Evolutionary conservation across 768 basidiomycete genomes (phyloP), one percentile per base, ranked within the genome.

Genomic region (Amylocystis lapponica): DNA sequence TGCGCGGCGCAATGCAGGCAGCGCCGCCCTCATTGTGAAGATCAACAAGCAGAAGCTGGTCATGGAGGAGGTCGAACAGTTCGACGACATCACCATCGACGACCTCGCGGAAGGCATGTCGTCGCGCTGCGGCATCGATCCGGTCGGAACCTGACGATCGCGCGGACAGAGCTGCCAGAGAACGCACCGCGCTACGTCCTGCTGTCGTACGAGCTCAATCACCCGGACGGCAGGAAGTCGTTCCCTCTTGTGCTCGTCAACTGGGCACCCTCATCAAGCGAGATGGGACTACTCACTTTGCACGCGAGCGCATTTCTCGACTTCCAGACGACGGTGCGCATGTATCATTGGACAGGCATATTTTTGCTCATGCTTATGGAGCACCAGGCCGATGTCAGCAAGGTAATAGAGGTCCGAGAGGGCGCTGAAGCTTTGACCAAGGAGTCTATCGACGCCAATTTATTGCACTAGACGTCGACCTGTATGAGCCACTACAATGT

Each of bases 161-260:
- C n/a, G n/a, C n/a, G n/a, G n/a, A n/a, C 53, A 94, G 93, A 93
- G 60, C 71, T 95, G 10, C 93, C 93, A 0, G 89, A 86, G 66
- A 86, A 83, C 57, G 76, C 85, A 7, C 92, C 92, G 5, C 77
- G 93, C 53, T 93, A 87, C 60, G 81, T 95, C 36, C 62, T 94
- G 20, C 71, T 93, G 35, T 91, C 87, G 9, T 84, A 93, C 55
- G 86, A 87, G 56, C 75, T 92, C 27, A 71, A 72, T 39, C 88
- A 94, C 60, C 59, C 59, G 8, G 92, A 95, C 55, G 92, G 91
- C 3, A 72, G 93, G 36, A 86, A 72, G 47, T 92, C 88, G 1
- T 88, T 83, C 53, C 92, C 92, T 2, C 69, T 96, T 10, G 80
- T 89, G 11, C 71, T 95, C 36, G 67, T 96, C 61, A 93, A 94